phyloP scores from a whole-genome alignment of 768 basidiomycete genomes.

The Xerocomellus dryophilus region DNA sequence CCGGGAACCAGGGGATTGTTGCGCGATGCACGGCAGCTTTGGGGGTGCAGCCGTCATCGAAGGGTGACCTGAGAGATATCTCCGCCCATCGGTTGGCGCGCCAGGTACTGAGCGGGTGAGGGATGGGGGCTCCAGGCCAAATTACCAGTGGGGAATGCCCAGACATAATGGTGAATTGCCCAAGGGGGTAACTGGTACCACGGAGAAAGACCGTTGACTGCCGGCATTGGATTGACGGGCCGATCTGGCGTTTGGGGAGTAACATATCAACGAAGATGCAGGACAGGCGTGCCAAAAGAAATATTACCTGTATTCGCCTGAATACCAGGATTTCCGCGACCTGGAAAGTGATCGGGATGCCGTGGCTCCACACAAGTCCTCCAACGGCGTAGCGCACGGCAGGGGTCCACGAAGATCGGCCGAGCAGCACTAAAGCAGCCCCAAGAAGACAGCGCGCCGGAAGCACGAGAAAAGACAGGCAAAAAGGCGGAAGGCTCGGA shows the following conservation, averaged over 20 bases:
- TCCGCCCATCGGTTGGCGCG: too few relatives aligned
- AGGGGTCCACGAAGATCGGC: conserved; percentile 15
- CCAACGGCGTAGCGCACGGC: conserved; percentile 8
- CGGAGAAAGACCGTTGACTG: neutral
- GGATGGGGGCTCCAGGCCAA: conserved; percentile 29
- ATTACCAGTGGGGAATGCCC: conserved; percentile 24
- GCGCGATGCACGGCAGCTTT: too few relatives aligned
- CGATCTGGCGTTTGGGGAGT: conserved; percentile 6
- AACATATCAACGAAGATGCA: conserved; percentile 3
- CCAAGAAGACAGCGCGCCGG: neutral
- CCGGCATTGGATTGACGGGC: neutral
- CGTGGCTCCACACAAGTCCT: conserved; percentile 3
- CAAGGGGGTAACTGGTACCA: conserved; percentile 16
- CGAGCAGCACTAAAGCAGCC: conserved; percentile 1
- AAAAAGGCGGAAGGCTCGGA: conserved; percentile 15
- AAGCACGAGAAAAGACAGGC: conserved; percentile 18
- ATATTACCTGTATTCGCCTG: conserved; percentile 18
- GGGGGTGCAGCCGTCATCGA: too few relatives aligned
- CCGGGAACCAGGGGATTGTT: too few relatives aligned
- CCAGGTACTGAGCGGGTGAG: conserved; percentile 10
- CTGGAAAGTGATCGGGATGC: conserved; percentile 14
- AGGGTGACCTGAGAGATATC: too few relatives aligned
- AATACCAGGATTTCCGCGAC: conserved; percentile 21
- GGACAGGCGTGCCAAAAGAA: neutral
- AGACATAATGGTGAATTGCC: conserved; percentile 21